Evolutionary conservation across 116 monocot species (phyloP), one percentile per base, ranked within the genome.

Genomic region (Dioscorea cayenensis): DNA sequence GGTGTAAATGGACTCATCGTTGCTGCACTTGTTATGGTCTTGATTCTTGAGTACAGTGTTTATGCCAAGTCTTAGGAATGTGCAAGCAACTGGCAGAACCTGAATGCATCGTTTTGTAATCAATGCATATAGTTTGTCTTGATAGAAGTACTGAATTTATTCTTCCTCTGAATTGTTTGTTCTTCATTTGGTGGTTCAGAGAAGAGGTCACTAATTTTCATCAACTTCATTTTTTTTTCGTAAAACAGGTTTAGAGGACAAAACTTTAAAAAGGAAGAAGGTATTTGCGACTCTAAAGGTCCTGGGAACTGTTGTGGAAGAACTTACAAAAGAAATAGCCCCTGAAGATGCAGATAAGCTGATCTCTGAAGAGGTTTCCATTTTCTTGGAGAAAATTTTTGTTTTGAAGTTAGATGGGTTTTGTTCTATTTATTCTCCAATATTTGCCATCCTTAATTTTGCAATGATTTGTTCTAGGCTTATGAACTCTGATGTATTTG

Each of bases 271-370:
- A 75, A 86, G 97, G 65, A 97, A 92, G 78, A 90, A 83, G 70
- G 81, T 97, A 64, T 80, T 86, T 73, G 93, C 97, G 66, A 97
- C 90, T 51, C 78, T 93, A 66, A 97, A 88, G 71, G 90, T 97
- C 74, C 66, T 97, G 64, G 92, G 93, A 10, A 86, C 86, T 36
- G 97, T 97, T 28, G 72, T 97, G 51, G 87, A 83, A 75, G 88
- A 97, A 23, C 90, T 97, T 51, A 97, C 81, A 0, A 88, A 67
- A 72, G 97, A 97, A 52, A 79, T 96, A 35, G 79, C 90, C 10
- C 96, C 96, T 78, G 92, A 92, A 70, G 89, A 79, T 64, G 90
- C 94, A 49, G 79, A 86, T 36, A 80, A 76, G 51, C 67, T 92
- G 71, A 92, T 97, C 17, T 82, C 97, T 65, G 93, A 86, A 58